Base-by-base conservation (phyloP, 2,329 filamentous ascomycete genomes). In the Xylariaceae sp. region DNA sequence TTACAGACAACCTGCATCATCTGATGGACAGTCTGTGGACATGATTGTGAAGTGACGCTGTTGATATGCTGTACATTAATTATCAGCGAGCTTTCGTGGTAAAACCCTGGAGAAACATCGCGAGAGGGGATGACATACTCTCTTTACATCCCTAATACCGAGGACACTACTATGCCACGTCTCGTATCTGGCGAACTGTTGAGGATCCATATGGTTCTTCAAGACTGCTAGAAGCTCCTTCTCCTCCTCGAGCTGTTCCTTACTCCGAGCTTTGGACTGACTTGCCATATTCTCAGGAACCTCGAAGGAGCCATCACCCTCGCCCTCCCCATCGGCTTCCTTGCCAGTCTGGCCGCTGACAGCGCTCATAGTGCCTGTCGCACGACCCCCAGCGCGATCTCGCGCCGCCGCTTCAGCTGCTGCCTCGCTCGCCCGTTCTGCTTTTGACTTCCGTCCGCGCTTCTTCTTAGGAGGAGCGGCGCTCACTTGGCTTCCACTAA, bases 1-100 rank as follows among this genome's bases (percentile, higher is more conserved):
- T 91, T 91, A 36, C 83, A 81, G 16, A 87, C 85, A 0, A 83
- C 80, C 37, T 81, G 83, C 56, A 90, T 83, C n/a, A 84, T 83
- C 17, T 85, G 80, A 47, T 87, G 82, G 37, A 89, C 83, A 52
- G 79, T 84, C 16, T 78, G 73, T 0, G 85, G 84, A 0, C 88
- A 86, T 2, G 84, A 89, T 60, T 90, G 87, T 0, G 84, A 88
- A 8, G 89, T 82, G 2, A 86, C 88, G 44, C 86, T 84, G 56
- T 90, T 91, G 59, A 89, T 83, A 46, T 90, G 78, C 75, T 83
- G 45, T 4, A 38, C 3, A 9, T 52, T 43, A 39, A 39, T 32
- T 12, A 22, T 39, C 35, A 39, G 39, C 37, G 33, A 17, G n/a
- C n/a, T n/a, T n/a, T n/a, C n/a, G n/a, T n/a, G n/a, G n/a, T n/a